These are phyloP conservation scores for Cyclotella distinguenda DNA, from an alignment of 108 stramenopile species.

Conservation along the genomic window DNA sequence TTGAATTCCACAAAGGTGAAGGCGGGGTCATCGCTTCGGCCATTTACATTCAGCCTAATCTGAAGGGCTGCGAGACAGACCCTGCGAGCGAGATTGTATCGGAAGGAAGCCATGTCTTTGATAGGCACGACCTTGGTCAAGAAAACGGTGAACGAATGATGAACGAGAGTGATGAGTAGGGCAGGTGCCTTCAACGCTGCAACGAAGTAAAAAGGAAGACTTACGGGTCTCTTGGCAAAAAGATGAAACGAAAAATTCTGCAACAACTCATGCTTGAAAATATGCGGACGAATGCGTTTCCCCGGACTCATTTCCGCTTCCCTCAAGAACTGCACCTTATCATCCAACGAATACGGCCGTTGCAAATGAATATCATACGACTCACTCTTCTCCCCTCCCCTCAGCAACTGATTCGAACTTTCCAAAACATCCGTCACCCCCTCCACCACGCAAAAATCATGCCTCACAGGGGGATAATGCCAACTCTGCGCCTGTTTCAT, in stretches of 20 bases:
- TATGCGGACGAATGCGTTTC: slow-evolving; percentile 81
- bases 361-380: slow-evolving; percentile 85
- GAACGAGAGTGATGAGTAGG: too few species aligned
- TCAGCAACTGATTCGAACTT: slow-evolving; percentile 17
- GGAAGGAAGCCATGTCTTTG: slow-evolving; percentile 80
- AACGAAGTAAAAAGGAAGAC: too few species aligned
- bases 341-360: slow-evolving; percentile 70
- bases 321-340: slow-evolving; percentile 72
- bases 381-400: slow-evolving; percentile 34
- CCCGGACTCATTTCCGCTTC: slow-evolving; percentile 63
- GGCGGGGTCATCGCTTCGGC: slow-evolving; percentile 88
- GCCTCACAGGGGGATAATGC: slow-evolving; percentile 89
- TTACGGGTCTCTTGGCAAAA: slow-evolving; percentile 95
- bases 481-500: slow-evolving; percentile 87
- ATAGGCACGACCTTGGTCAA: slow-evolving; percentile 93
- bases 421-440: slow-evolving; percentile 42
- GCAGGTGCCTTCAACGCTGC: too few species aligned
- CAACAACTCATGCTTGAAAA: slow-evolving; percentile 88
- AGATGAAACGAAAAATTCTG: slow-evolving; percentile 95
- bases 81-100: slow-evolving; percentile 82
- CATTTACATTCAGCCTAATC: slow-evolving; percentile 94
- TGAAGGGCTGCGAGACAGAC: slow-evolving; percentile 93
- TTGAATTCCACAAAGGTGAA: slow-evolving; percentile 98
- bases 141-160: too few species aligned
- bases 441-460: slow-evolving; percentile 79